Evolutionary conservation across 2,329 filamentous ascomycete species (phyloP).

Genomic region (Colletotrichum coccodes): DNA sequence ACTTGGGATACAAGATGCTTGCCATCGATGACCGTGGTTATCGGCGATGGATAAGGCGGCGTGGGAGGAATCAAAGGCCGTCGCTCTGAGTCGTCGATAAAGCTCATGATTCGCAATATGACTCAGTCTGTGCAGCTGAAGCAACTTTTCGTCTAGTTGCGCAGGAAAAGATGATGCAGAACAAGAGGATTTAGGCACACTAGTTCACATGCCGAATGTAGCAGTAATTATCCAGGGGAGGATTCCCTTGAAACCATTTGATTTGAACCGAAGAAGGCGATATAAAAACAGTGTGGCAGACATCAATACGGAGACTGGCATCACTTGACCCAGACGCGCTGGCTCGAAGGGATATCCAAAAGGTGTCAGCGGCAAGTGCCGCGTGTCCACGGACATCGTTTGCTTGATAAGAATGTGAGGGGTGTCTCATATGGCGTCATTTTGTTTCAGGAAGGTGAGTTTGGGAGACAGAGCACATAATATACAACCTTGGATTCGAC

Average conservation of each 20-base stretch:
- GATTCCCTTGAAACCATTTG: background rate
- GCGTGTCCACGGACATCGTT: background rate
- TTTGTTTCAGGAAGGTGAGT: conserved; percentile 15
- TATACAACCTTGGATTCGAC: background rate
- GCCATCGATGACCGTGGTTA: background rate
- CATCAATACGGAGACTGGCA: background rate
- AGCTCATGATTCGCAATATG: background rate
- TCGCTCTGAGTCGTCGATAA: background rate
- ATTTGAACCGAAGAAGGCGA: background rate
- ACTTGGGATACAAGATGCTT: background rate
- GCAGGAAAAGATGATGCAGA: too few species aligned
- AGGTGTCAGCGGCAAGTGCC: background rate
- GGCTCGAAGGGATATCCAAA: background rate
- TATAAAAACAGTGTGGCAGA: background rate
- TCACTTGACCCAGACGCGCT: background rate
- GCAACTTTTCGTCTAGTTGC: too few species aligned
- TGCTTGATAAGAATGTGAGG: conserved; percentile 22
- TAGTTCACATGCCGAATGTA: background rate
- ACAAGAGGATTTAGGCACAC: background rate
- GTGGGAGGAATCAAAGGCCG: conserved; percentile 6
- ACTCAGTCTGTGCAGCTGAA: background rate
- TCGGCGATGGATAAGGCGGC: background rate
- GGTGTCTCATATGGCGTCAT: conserved; percentile 21
- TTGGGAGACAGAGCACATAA: background rate
- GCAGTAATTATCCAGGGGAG: too few species aligned